Evolutionary conservation across 2,329 filamentous ascomycete genomes (phyloP), one percentile per base, ranked within the genome.

Genomic region (Teratosphaeria gauchensis): DNA sequence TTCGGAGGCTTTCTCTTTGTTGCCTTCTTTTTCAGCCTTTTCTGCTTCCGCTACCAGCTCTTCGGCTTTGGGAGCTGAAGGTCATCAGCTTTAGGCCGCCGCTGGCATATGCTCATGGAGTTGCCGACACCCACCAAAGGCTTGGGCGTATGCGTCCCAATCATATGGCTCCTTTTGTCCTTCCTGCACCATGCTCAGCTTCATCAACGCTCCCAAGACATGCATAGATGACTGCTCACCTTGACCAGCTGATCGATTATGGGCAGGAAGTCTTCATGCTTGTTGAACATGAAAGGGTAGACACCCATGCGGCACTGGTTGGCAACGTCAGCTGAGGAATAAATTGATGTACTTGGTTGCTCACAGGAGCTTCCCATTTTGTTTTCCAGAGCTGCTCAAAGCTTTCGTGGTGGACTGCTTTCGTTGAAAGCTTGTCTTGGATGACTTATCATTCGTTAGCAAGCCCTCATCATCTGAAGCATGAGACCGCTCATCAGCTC

Each of bases 331-430:
- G 42, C 19, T 8, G 19, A 24, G 16, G 21, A 19, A 48, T 19
- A 16, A 21, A 6, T 8, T 19, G 8, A 6, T 48, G 42, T 11
- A 8, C 42, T 19, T 4, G 16, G 19, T 21, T 48, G 66, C 80
- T 58, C 74, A 86, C 84, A 4, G 84, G 84, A 64, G 80, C 76
- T 72, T 85, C 85, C 87, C 87, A 91, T 73, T 89, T 89, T 6
- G 84, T 88, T 74, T 89, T 85, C 87, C 88, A 91, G 31, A 80
- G 59, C 63, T 77, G 70, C 61, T 74, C 66, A 63, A 73, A 79
- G 59, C 70, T 76, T 62, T 78, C 76, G 62, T 80, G 78, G 62
- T 80, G 78, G 32, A 69, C 62, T 4, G 77, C 77, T 12, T 69
- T 69, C 21, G 67, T 72, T 31, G 70, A 67, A 32, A 80, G 62